Evolutionary conservation across 129 eudicot genomes (phyloP), one percentile per base, ranked within the genome.

Genomic region (Helichrysum umbraculigerum): DNA sequence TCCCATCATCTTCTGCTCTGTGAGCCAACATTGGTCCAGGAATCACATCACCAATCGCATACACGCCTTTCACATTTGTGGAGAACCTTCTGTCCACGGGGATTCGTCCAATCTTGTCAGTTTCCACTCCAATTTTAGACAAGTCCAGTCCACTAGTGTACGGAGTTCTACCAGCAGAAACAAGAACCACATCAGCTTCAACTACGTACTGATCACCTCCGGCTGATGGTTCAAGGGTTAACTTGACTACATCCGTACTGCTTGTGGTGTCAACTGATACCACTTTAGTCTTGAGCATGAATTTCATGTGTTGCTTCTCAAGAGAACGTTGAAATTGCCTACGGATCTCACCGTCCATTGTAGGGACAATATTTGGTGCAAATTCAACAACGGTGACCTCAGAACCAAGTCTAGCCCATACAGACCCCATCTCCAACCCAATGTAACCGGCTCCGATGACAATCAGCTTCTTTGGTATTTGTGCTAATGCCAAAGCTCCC

Each of bases 1-100:
- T 76, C n/a, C 97, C 97, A 54, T 91, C 97, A 29, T 91, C 97
- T 76, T 91, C 97, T 2, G 97, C 97, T 68, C 89, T 88, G 85
- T 91, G 97, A 33, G 97, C 97, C 85, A 91, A 69, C 97, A 88
- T 91, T 0, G 97, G 97, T 7, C 97, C 97, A 7, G 96, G 97
- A 35, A 91, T 91, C 4, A 91, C 97, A 70, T 91, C 97, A 25
- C 97, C 97, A 66, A 91, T 91, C 6, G 92, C 96, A 52, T 76
- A 87, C 3, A 91, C 97, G 21, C 97, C 96, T 7, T 82, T 83
- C 20, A 91, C 87, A 20, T 85, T 88, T 6, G 95, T 83, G n/a
- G 88, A 81, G 47, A 91, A 91, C 6, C 79, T 66, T 17, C 80
- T 79, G 41, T 92, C 87, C 10, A 92, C 97, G 2, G 79, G 83